phyloP scores from a whole-genome alignment of 2,329 filamentous ascomycete genomes.

The Fusarium tupiense region DNA sequence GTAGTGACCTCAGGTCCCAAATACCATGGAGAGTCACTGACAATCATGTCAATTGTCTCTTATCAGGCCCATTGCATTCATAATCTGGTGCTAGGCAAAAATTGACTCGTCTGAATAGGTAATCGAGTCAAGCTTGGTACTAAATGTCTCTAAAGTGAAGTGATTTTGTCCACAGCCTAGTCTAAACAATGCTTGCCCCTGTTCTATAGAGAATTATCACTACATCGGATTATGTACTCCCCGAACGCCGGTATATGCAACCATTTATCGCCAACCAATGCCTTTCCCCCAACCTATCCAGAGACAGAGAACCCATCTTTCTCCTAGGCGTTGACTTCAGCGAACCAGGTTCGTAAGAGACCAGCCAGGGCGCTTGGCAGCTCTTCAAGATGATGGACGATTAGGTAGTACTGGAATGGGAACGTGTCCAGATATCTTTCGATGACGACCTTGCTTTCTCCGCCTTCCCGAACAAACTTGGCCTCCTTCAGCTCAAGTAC shows the following conservation, averaged over 20 bases:
- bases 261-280: not conserved
- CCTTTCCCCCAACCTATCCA: not conserved
- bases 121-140: constrained; percentile 1
- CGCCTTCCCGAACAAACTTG: constrained; percentile 75
- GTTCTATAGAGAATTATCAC: not conserved
- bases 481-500: constrained; percentile 92
- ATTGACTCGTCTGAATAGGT: not conserved
- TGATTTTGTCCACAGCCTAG: not conserved
- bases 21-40: not conserved
- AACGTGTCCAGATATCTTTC: constrained; percentile 94
- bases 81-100: not conserved
- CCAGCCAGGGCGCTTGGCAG: constrained; percentile 88
- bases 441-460: constrained; percentile 77
- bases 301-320: not conserved
- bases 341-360: constrained; percentile 95
- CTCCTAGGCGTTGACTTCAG: constrained; percentile 65
- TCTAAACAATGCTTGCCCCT: not conserved
- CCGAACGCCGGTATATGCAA: constrained; percentile 26
- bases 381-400: constrained; percentile 92
- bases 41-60: not conserved
- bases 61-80: not conserved
- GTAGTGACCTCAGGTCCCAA: not conserved
- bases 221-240: not conserved
- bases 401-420: constrained; percentile 95
- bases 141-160: not conserved